phyloP scores from a whole-genome alignment of 768 basidiomycete genomes.

The Tricholoma terreum region DNA sequence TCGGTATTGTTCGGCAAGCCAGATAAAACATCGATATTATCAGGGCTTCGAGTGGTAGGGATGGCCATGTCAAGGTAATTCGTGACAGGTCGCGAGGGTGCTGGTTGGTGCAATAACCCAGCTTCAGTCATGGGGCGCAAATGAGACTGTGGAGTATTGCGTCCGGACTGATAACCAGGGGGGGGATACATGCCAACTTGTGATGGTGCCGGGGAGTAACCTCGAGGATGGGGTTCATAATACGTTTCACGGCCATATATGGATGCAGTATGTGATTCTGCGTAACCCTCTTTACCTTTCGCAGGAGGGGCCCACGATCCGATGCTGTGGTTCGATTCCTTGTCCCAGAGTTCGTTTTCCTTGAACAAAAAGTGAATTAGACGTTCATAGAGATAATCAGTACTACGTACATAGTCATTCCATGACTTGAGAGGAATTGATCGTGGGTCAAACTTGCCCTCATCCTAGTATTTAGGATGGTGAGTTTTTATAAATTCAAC shows the following conservation, averaged over 20 bases:
- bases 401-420: constrained; percentile 79
- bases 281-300: constrained; percentile 68
- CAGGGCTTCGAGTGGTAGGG: constrained; percentile 50
- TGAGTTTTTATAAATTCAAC: constrained; percentile 7
- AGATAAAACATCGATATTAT: constrained; percentile 42
- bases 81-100: constrained; percentile 67
- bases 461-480: constrained; percentile 57
- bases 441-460: constrained; percentile 94
- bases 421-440: constrained; percentile 94
- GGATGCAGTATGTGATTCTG: constrained; percentile 75
- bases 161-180: constrained; percentile 74
- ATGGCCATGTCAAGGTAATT: constrained; percentile 76
- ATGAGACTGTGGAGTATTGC: constrained; percentile 64
- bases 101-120: constrained; percentile 51
- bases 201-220: constrained; percentile 73
- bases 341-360: constrained; percentile 98
- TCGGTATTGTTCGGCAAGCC: constrained; percentile 63
- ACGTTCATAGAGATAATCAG: not conserved
- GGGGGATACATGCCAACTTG: constrained; percentile 59
- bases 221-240: constrained; percentile 76
- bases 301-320: constrained; percentile 87
- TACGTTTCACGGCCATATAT: constrained; percentile 85
- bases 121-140: constrained; percentile 29
- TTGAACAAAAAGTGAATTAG: constrained; percentile 22
- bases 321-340: constrained; percentile 93